A percentile compares a stretch with the other conserved stretches of the same genome.
Conservation (phyloP, 148 eudicot genomes). For the Talinum fruticosum region DNA sequence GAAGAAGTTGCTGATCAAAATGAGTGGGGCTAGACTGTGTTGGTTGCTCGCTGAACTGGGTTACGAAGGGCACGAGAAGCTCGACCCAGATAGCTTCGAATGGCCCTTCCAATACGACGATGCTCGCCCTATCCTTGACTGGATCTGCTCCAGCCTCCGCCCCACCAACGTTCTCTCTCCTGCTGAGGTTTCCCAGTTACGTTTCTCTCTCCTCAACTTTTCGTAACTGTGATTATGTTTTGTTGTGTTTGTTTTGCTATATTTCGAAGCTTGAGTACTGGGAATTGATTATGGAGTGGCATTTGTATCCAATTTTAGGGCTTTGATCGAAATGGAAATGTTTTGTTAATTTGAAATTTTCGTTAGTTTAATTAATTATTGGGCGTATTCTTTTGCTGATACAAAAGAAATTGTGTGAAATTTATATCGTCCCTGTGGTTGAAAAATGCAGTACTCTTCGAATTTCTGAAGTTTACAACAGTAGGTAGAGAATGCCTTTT, state of each 20-base stretch:
- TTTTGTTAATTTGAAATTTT: neutral
- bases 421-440: too few species aligned
- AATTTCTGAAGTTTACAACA: too few species aligned
- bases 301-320: neutral
- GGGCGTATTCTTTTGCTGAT: neutral
- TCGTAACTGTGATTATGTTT: neutral
- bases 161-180: conserved; percentile 92
- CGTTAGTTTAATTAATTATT: too few species aligned
- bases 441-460: too few species aligned
- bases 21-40: conserved; percentile 80
- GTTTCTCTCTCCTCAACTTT: conserved; percentile 16
- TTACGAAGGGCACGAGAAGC: conserved; percentile 48
- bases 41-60: conserved; percentile 72
- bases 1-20: conserved; percentile 12
- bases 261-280: neutral
- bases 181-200: conserved; percentile 76
- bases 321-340: neutral
- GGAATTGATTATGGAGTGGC: neutral
- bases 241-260: too few species aligned
- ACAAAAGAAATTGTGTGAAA: too few species aligned
- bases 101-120: conserved; percentile 99
- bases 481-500: too few species aligned
- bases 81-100: conserved; percentile 95
- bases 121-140: conserved; percentile 81
- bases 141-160: conserved; percentile 90